Evolutionary conservation across 2,329 filamentous ascomycete genomes (phyloP).

Genomic region (Fusarium redolens): DNA sequence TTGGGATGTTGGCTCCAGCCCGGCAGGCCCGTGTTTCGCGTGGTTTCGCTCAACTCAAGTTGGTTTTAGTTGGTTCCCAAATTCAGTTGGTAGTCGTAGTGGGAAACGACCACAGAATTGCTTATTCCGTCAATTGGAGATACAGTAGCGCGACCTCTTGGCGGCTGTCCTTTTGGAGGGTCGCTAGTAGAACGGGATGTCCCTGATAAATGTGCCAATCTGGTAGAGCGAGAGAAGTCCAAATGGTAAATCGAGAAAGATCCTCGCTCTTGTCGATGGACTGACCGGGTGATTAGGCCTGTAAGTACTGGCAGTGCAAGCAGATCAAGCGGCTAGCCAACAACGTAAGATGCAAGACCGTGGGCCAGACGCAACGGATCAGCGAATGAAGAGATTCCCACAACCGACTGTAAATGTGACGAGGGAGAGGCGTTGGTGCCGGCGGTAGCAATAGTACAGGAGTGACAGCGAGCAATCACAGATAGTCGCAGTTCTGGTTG

Average conservation of each 20-base stretch:
- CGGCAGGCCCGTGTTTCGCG: slow-evolving; percentile 44
- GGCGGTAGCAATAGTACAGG: slow-evolving; percentile 37
- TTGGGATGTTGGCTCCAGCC: slow-evolving; percentile 35
- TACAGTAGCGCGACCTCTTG: slow-evolving; percentile 1
- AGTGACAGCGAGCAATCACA: slow-evolving; percentile 26
- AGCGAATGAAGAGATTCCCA: slow-evolving; percentile 46
- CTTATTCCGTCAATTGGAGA: slow-evolving; percentile 26
- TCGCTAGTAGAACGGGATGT: neutral
- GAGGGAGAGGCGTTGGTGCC: slow-evolving; percentile 37
- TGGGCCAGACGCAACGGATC: slow-evolving; percentile 41
- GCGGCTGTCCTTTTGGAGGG: slow-evolving; percentile 7
- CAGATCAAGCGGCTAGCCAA: slow-evolving; percentile 43
- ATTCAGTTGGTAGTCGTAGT: slow-evolving; percentile 15
- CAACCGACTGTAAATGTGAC: slow-evolving; percentile 46
- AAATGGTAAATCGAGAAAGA: slow-evolving; percentile 11
- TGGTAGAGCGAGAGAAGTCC: slow-evolving; percentile 3
- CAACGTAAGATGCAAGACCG: slow-evolving; percentile 44
- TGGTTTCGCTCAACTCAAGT: slow-evolving; percentile 39
- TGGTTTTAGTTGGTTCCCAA: slow-evolving; percentile 30
- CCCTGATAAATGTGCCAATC: slow-evolving; percentile 10
- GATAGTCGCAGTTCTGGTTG: slow-evolving; percentile 7
- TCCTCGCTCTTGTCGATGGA: slow-evolving; percentile 8
- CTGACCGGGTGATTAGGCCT: slow-evolving; percentile 17
- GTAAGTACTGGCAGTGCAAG: slow-evolving; percentile 30
- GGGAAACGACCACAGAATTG: slow-evolving; percentile 19